Evolutionary conservation across 2,329 filamentous ascomycete genomes (phyloP).

Genomic region (Bipolaris oryzae): DNA sequence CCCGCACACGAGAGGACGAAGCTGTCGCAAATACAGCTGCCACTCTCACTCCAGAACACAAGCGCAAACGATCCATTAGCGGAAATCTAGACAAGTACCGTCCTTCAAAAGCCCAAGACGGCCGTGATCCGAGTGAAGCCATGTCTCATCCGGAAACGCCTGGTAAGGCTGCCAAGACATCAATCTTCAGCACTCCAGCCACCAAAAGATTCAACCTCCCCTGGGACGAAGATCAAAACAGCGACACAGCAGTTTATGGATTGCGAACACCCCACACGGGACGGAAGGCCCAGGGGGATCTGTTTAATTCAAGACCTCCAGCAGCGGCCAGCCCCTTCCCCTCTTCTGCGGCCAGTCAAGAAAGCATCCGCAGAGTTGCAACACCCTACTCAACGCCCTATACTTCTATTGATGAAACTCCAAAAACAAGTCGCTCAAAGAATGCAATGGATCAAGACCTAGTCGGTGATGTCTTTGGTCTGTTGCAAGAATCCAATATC

Average conservation of each 20-base stretch:
- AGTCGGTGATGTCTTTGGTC: conserved; percentile 54
- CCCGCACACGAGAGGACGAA: conserved; percentile 55
- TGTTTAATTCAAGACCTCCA: conserved; percentile 18
- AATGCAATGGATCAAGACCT: conserved; percentile 28
- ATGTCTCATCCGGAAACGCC: conserved; percentile 46
- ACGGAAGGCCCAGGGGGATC: conserved; percentile 13
- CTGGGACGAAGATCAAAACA: conserved; percentile 43
- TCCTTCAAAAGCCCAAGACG: conserved; percentile 35
- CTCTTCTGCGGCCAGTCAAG: conserved; percentile 20
- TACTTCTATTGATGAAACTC: conserved; percentile 37
- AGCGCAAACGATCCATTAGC: conserved; percentile 36
- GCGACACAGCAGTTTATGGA: conserved; percentile 13
- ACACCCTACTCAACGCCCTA: conserved; percentile 25
- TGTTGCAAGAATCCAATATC: conserved; percentile 56
- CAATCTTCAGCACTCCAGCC: conserved; percentile 46
- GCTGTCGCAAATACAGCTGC: conserved; percentile 41
- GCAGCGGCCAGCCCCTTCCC: conserved; percentile 21
- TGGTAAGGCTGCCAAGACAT: conserved; percentile 49
- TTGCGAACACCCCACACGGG: conserved; percentile 41
- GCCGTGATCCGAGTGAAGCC: conserved; percentile 39
- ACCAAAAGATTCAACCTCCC: conserved; percentile 44
- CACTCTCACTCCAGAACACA: conserved; percentile 26
- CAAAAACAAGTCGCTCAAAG: conserved; percentile 42
- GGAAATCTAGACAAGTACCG: conserved; percentile 43
- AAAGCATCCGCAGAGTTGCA: conserved; percentile 15